Percentiles rank a stretch among this genome's conserved stretches.
Evolutionary conservation across 2,329 filamentous ascomycete species (phyloP).

Genomic region (Fusarium paranaense): DNA sequence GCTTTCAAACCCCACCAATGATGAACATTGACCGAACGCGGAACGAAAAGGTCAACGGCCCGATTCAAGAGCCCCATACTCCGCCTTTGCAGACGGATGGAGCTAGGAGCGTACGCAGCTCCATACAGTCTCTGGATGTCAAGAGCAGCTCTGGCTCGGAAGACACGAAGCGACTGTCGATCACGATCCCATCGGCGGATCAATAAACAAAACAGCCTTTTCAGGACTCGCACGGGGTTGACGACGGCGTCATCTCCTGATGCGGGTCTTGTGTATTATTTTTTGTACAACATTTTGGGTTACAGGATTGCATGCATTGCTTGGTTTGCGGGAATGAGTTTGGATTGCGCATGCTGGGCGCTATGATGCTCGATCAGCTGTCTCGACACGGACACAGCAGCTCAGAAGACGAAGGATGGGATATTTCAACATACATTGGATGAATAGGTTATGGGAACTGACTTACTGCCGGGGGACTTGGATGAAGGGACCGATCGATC

Average conservation of each 20-base stretch:
- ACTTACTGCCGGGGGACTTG: background rate
- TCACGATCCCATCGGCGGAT: constrained; percentile 42
- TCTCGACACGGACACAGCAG: background rate
- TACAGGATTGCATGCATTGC: constrained; percentile 26
- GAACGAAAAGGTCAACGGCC: constrained; percentile 21
- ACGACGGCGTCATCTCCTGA: background rate
- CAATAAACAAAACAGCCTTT: constrained; percentile 15
- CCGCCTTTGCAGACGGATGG: constrained; percentile 47
- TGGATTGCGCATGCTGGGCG: constrained; percentile 9
- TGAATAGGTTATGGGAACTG: constrained; percentile 17
- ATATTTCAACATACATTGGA: constrained; percentile 24
- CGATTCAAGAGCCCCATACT: constrained; percentile 44
- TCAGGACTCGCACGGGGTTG: background rate
- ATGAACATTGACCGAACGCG: constrained; percentile 36
- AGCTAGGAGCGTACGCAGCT: constrained; percentile 40
- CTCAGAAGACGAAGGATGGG: constrained; percentile 1
- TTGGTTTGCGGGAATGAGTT: constrained; percentile 7
- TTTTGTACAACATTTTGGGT: constrained; percentile 35
- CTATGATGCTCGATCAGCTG: background rate
- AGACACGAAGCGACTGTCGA: constrained; percentile 44
- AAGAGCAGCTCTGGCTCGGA: constrained; percentile 41
- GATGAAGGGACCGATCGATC: constrained; percentile 8
- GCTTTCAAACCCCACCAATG: constrained; percentile 38
- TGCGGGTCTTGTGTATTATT: constrained; percentile 35
- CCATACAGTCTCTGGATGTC: constrained; percentile 44